Evolutionary conservation across 1,284 basidiomycete genomes (phyloP), one percentile per base, ranked within the genome.

Genomic region (Anthracocystis setariae): DNA sequence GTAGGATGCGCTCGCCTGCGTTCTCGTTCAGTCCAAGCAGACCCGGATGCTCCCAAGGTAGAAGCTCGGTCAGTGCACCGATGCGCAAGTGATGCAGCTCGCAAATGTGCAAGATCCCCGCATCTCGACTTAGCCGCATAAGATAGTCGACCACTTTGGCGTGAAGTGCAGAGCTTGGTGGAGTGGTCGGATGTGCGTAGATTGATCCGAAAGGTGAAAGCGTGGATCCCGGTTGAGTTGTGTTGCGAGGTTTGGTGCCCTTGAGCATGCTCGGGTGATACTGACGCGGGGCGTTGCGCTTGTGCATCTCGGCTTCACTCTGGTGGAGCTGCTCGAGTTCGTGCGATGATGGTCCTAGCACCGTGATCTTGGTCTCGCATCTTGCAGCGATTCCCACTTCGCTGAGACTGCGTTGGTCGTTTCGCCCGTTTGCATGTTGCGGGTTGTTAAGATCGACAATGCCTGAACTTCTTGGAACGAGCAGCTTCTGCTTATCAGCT

Each of bases 1-100:
- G 61, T 25, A 60, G 37, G 45, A 81, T 79, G 1, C 66, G 62
- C 49, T 80, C 59, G 1, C 79, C 79, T 33, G 53, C 67, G 39
- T 81, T 81, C 47, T 78, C 76, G 46, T 81, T 81, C 17, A 81
- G 51, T 4, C 79, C 79, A 0, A 81, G 57, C 18, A 81, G 49
- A 2, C 73, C 54, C 0, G 79, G 78, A 47, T 77, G 56, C 33
- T 81, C 76, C 56, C 77, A 77, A 0, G 78, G 79, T 18, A 81
- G 46, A 29, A 81, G 59, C 61, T 81, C 79, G 7, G 78, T 76
- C 15, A 81, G 60, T 5, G 48, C 39, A 17, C 79, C 79, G 3
- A 79, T 55, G 12, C 53, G 53, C 24, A 77, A 77, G 2, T 58
- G 38, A 42, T 81, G 74, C 23, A 74, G 38, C n/a, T 48, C 27